phyloP scores from a whole-genome alignment of 805 yeast genomes.

The Wickerhamia fluorescens region DNA sequence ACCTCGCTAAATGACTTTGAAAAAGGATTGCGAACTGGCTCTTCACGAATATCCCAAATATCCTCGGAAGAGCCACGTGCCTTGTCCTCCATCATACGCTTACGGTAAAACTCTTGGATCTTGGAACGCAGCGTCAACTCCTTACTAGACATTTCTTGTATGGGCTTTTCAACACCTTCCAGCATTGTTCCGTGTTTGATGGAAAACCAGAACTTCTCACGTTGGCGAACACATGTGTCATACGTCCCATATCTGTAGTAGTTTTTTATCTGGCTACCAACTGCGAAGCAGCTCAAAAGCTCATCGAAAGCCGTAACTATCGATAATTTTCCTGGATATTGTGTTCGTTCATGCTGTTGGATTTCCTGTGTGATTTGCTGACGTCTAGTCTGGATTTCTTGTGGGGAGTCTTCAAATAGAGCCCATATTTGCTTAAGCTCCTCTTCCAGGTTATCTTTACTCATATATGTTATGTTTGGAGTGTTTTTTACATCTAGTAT shows the following conservation, averaged over 20 bases:
- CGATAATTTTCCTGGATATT: constrained; percentile 29
- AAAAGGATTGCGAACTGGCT: constrained; percentile 13
- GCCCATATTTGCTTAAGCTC: constrained; percentile 26
- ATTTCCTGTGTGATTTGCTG: constrained; percentile 15
- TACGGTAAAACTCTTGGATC: constrained; percentile 67
- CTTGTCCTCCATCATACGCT: constrained; percentile 52
- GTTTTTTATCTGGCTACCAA: constrained; percentile 84
- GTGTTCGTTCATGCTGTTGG: constrained; percentile 11
- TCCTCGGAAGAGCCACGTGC: constrained; percentile 75
- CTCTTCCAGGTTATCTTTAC: constrained; percentile 11
- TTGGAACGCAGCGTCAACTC: constrained; percentile 43
- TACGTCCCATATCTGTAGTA: constrained; percentile 80
- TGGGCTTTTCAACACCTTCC: constrained; percentile 26
- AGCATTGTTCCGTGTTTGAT: constrained; percentile 41
- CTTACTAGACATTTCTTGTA: constrained; percentile 21
- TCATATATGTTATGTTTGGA: not conserved
- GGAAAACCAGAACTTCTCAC: constrained; percentile 78
- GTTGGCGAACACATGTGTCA: constrained; percentile 61
- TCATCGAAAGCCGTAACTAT: constrained; percentile 78
- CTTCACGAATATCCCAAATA: constrained; percentile 57
- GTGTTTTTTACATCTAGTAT: not conserved
- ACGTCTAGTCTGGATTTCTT: constrained; percentile 19
- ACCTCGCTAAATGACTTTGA: too few species aligned
- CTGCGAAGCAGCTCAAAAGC: constrained; percentile 74
- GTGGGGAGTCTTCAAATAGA: constrained; percentile 23